These are phyloP conservation scores for Diaporthe destruens DNA, from an alignment of 2,329 filamentous ascomycete genomes.

Conservation along the genomic window DNA sequence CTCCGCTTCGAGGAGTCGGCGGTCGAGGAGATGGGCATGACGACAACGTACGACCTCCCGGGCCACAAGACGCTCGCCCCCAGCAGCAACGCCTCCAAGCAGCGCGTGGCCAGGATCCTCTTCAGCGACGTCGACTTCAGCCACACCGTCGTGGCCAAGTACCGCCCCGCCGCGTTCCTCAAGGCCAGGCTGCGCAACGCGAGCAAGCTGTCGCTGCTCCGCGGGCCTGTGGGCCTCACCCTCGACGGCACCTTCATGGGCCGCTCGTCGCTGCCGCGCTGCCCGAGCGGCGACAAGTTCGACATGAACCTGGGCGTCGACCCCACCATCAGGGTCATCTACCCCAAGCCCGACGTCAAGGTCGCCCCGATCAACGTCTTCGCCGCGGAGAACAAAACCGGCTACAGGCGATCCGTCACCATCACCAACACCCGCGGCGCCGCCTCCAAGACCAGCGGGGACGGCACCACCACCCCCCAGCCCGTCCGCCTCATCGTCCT, in stretches of 20 bases:
- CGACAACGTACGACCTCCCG: conserved; percentile 71
- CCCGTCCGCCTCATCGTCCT: conserved; percentile 63
- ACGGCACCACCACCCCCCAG: conserved; percentile 42
- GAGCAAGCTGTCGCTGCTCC: conserved; percentile 67
- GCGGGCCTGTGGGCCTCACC: conserved; percentile 68
- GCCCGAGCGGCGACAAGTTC: conserved; percentile 66
- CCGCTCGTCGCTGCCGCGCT: conserved; percentile 66
- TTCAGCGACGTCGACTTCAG: conserved; percentile 66
- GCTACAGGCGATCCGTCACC: conserved; percentile 63
- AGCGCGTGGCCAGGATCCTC: conserved; percentile 69
- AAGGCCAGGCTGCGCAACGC: conserved; percentile 68
- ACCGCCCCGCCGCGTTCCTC: conserved; percentile 70
- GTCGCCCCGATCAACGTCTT: conserved; percentile 65
- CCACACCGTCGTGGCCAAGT: conserved; percentile 71
- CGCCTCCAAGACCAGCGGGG: conserved; percentile 46
- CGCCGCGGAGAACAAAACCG: conserved; percentile 63
- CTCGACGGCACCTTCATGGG: conserved; percentile 75
- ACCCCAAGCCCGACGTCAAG: conserved; percentile 67
- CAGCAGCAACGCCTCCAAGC: conserved; percentile 64
- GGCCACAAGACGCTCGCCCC: conserved; percentile 68
- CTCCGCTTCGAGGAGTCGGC: conserved; percentile 63
- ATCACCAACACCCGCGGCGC: conserved; percentile 63
- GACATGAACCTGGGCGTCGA: conserved; percentile 70
- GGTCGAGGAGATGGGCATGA: conserved; percentile 71
- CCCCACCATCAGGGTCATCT: conserved; percentile 66